Conservation (phyloP, 371 early-diverging fungal genomes). For the Circinella minor region DNA sequence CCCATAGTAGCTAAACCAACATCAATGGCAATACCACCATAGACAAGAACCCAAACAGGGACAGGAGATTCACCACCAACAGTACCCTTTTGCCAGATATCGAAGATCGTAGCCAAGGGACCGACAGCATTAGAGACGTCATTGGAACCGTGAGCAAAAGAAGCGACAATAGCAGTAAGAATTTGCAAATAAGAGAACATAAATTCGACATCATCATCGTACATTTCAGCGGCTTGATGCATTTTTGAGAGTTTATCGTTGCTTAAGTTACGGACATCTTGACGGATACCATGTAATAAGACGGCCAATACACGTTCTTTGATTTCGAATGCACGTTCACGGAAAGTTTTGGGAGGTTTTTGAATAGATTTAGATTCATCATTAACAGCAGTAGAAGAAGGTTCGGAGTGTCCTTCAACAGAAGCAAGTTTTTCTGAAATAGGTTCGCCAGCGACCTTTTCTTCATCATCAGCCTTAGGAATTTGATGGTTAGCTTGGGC, state of each 20-base stretch:
- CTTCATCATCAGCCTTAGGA: conserved; percentile 8
- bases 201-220: conserved; percentile 81
- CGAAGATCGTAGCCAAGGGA: conserved; percentile 71
- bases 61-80: conserved; percentile 55
- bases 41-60: conserved; percentile 78
- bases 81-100: conserved; percentile 64
- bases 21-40: conserved; percentile 82
- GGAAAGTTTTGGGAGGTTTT: not conserved
- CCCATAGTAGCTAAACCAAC: conserved; percentile 77
- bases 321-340: not conserved
- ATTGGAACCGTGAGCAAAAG: conserved; percentile 25
- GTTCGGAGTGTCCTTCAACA: not conserved
- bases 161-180: conserved; percentile 46
- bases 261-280: conserved; percentile 66
- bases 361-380: not conserved
- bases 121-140: conserved; percentile 90
- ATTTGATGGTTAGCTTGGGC: not conserved
- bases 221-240: conserved; percentile 68
- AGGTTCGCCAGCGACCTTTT: conserved; percentile 3
- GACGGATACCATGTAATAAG: conserved; percentile 50
- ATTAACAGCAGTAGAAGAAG: not conserved
- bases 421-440: conserved; percentile 1
- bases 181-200: conserved; percentile 87
- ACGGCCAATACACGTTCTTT: conserved; percentile 23
- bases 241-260: conserved; percentile 51